A percentile compares a stretch with the other conserved stretches of the same genome.
Evolutionary conservation across 2,329 filamentous ascomycete species (phyloP).

Genomic region (Alternaria atra): DNA sequence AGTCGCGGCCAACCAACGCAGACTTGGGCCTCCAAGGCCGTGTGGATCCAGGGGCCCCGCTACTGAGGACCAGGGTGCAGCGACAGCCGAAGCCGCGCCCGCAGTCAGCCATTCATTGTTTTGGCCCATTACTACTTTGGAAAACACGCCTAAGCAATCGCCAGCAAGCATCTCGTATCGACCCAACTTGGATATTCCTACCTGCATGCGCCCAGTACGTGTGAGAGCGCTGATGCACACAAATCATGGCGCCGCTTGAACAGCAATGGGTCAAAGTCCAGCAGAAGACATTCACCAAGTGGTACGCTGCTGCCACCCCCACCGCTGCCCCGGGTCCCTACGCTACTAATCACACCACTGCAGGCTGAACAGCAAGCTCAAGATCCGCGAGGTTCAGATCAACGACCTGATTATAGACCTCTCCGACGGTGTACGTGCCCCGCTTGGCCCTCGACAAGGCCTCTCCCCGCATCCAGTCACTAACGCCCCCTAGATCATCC

Average conservation of each 20-base stretch:
- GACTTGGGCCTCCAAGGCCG: conserved; percentile 6
- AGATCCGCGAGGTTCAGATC: conserved; percentile 78
- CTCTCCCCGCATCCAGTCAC: conserved; percentile 14
- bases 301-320: conserved; percentile 61
- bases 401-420: conserved; percentile 89
- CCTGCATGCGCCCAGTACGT: conserved; percentile 22
- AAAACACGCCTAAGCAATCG: conserved; percentile 35
- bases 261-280: conserved; percentile 80
- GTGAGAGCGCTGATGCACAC: conserved; percentile 39
- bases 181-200: conserved; percentile 31
- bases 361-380: conserved; percentile 96
- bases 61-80: conserved; percentile 22
- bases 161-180: conserved; percentile 27
- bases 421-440: conserved; percentile 82
- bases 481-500: conserved; percentile 71
- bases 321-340: conserved; percentile 10
- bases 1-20: conserved; percentile 18
- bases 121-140: conserved; percentile 24
- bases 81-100: conserved; percentile 40
- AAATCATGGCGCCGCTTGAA: conserved; percentile 60
- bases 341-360: conserved; percentile 33
- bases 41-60: conserved; percentile 26
- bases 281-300: conserved; percentile 99
- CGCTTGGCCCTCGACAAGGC: conserved; percentile 15
- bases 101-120: conserved; percentile 40